phyloP scores from a whole-genome alignment of 495 filamentous ascomycete genomes.

The Penicillium cataractarum region DNA sequence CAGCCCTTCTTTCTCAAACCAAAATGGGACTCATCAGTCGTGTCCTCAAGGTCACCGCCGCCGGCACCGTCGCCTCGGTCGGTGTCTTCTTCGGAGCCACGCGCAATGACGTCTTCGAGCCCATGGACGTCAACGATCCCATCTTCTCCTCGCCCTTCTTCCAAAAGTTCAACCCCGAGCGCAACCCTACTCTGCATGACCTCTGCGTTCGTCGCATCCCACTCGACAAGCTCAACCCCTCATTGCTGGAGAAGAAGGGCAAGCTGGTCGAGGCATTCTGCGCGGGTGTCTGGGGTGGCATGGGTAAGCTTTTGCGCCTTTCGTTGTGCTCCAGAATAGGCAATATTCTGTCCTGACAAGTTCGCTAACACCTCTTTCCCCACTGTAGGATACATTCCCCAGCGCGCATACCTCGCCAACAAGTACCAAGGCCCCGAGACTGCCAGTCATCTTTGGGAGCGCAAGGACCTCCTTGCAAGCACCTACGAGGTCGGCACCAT shows the following conservation, averaged over 20 bases:
- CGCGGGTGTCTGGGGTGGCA: constrained; percentile 66
- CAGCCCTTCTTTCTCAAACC: neutral
- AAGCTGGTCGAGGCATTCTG: constrained; percentile 65
- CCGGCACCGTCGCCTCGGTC: constrained; percentile 45
- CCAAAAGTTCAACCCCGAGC: constrained; percentile 61
- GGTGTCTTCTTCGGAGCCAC: constrained; percentile 48
- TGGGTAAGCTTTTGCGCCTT: constrained; percentile 49
- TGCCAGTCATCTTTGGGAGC: constrained; percentile 64
- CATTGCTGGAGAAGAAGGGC: constrained; percentile 62
- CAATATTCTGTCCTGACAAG: neutral
- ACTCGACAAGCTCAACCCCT: constrained; percentile 63
- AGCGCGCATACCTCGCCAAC: constrained; percentile 61
- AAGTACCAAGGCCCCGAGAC: constrained; percentile 67
- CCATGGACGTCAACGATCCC: constrained; percentile 60
- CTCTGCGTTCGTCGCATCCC: constrained; percentile 63
- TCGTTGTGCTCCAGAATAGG: neutral
- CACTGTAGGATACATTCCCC: constrained; percentile 60
- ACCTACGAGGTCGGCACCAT: constrained; percentile 64
- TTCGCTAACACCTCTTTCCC: neutral
- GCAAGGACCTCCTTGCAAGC: constrained; percentile 52
- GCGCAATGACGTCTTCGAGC: constrained; percentile 49
- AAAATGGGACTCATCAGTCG: constrained; percentile 54
- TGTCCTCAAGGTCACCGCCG: constrained; percentile 44
- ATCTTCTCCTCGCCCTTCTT: constrained; percentile 60
- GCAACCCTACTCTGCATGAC: constrained; percentile 65